Evolutionary conservation across 495 filamentous ascomycete species (phyloP), one percentile per base, ranked within the genome.

Genomic region (Cryomyces minteri): DNA sequence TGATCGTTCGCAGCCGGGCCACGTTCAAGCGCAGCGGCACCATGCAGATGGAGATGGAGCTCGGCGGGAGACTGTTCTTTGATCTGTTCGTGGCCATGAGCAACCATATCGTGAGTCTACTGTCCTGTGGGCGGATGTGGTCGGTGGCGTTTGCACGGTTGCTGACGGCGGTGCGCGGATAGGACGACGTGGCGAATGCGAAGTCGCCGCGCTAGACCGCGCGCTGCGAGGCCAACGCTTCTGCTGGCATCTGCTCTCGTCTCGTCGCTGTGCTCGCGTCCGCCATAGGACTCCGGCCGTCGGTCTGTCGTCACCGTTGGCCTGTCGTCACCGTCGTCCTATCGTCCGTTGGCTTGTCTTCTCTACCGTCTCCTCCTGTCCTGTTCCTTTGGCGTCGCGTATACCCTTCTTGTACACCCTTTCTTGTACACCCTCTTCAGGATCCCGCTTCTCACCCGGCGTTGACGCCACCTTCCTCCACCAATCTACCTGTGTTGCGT

Each of bases 1-100:
- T 94, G 57, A 90, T 94, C 61, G 88, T 94, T 51, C 72, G 86
- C 51, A 79, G 77, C 54, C 70, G 84, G 48, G 69, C 68, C 49
- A 93, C 83, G 4, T 94, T 94, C 67, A 94, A 90, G 70, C 68
- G 82, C 34, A 90, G 84, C 62, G 86, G 86, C 50, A 94, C 86
- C n/a, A 90, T 94, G 86, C 86, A 94, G 64, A 74, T 80, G 55
- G 86, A 93, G 67, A 94, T 94, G 86, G 79, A 84, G 59, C 70
- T 70, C 51, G 86, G 86, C 14, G 84, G 83, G 49, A 78, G 79
- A 55, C 63, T 94, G 55, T 92, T 90, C 66, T 94, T 94, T 61
- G 86, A 94, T 62, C 65, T 94, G 47, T 94, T 94, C 62, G 86
- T 94, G 37, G 86, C 86, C 4, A 73, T 94, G 64, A 87, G 82